phyloP scores from a whole-genome alignment of 2,329 filamentous ascomycete genomes.

The Dactylellina drechsleri region DNA sequence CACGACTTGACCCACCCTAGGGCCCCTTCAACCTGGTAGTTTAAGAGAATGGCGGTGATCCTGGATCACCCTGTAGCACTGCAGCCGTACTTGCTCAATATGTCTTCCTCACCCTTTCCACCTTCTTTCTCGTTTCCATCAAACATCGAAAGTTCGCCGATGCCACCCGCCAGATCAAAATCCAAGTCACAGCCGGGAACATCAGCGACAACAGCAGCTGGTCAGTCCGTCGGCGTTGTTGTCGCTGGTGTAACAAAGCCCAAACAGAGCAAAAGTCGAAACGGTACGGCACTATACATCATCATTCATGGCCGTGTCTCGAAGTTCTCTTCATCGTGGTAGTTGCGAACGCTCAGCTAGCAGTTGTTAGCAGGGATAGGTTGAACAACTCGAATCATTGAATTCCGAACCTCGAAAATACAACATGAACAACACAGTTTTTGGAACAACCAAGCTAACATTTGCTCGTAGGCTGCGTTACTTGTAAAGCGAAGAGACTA shows the following conservation, averaged over 20 bases:
- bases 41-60: constrained; percentile 47
- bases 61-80: constrained; percentile 41
- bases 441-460: constrained; percentile 7
- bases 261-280: constrained; percentile 79
- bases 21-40: constrained; percentile 14
- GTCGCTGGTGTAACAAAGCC: constrained; percentile 65
- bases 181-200: constrained; percentile 37
- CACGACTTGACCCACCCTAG: constrained; percentile 28
- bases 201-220: constrained; percentile 21
- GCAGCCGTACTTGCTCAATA: constrained; percentile 52
- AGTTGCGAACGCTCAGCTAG: no score
- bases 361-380: no score
- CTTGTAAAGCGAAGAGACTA: constrained; percentile 77
- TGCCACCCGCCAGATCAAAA: constrained; percentile 50
- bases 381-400: no score
- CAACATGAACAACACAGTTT: constrained; percentile 41
- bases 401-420: constrained; percentile 14
- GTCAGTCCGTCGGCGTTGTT: constrained; percentile 27
- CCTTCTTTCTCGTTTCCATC: constrained; percentile 40
- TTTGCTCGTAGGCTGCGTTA: constrained; percentile 70
- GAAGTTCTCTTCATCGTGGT: background rate
- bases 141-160: constrained; percentile 38
- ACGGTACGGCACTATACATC: constrained; percentile 67
- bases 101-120: constrained; percentile 49
- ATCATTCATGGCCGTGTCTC: no score